These are phyloP conservation scores for Colletotrichum scovillei DNA, from an alignment of 2,329 filamentous ascomycete genomes.

Conservation along the genomic window DNA sequence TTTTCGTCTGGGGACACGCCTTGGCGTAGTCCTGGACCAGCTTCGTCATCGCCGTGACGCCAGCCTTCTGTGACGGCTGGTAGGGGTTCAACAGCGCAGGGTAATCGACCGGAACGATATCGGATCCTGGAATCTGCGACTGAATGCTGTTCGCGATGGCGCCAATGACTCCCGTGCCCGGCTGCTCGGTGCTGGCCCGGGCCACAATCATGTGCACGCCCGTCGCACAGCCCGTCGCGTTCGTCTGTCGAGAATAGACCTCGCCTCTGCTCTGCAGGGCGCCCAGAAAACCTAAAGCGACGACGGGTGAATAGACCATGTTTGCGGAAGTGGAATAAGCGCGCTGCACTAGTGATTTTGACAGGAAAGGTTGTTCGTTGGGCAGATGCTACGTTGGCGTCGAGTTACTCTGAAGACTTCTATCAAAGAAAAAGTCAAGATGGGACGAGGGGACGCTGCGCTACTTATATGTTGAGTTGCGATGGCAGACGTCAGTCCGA, in stretches of 20 bases:
- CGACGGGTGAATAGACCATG: constrained; percentile 26
- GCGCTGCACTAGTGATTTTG: background rate
- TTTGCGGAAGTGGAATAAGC: background rate
- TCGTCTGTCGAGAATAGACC: constrained; percentile 2
- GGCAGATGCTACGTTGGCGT: background rate
- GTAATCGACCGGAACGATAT: constrained; percentile 50
- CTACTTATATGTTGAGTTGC: constrained; percentile 21
- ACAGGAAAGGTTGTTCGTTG: background rate
- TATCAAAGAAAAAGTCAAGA: background rate
- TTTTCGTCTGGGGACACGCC: constrained; percentile 50
- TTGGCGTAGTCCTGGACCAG: constrained; percentile 47
- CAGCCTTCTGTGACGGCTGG: constrained; percentile 49
- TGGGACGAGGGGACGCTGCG: constrained; percentile 12
- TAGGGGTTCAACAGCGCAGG: constrained; percentile 48
- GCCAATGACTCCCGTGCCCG: constrained; percentile 48
- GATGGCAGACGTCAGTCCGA: constrained; percentile 24
- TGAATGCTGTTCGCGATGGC: constrained; percentile 46
- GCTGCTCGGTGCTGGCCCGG: constrained; percentile 49
- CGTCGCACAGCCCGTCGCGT: constrained; percentile 42
- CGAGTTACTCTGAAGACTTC: background rate
- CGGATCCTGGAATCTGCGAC: constrained; percentile 45
- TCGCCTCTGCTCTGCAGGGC: constrained; percentile 8
- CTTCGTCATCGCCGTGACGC: constrained; percentile 43
- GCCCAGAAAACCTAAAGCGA: constrained; percentile 24
- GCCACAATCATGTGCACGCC: constrained; percentile 54